phyloP scores from a whole-genome alignment of 805 yeast species.

The Candida pseudofarinosa region DNA sequence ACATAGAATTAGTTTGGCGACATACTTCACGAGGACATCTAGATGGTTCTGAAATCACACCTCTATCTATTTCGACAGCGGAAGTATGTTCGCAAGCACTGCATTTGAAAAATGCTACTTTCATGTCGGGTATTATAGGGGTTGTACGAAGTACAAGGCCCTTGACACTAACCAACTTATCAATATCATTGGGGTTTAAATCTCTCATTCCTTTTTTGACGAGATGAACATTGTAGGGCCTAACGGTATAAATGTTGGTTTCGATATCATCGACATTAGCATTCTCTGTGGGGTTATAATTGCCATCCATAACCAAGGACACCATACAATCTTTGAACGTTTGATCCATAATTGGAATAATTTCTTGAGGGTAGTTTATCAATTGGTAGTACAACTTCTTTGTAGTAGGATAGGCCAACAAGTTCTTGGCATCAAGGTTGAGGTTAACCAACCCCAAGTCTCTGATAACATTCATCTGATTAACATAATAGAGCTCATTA shows the following conservation, averaged over 20 bases:
- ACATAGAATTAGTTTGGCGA: conserved; percentile 81
- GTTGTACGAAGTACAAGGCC: conserved; percentile 88
- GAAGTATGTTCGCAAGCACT: conserved; percentile 91
- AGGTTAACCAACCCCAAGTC: conserved; percentile 76
- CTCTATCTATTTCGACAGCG: conserved; percentile 90
- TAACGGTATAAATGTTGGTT: conserved; percentile 74
- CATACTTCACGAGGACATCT: conserved; percentile 89
- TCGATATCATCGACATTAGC: conserved; percentile 65
- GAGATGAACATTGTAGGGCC: conserved; percentile 80
- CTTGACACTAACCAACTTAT: conserved; percentile 84
- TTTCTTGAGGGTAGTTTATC: conserved; percentile 92
- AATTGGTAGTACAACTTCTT: conserved; percentile 79
- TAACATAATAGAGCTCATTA: conserved; percentile 69
- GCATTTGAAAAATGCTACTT: conserved; percentile 92
- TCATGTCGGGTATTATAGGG: conserved; percentile 95
- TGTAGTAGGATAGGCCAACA: conserved; percentile 71
- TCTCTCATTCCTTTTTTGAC: conserved; percentile 80
- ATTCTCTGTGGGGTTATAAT: conserved; percentile 23
- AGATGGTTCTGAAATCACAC: conserved; percentile 89
- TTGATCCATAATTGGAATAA: conserved; percentile 97
- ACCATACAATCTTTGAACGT: conserved; percentile 87
- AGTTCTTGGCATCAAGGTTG: conserved; percentile 78
- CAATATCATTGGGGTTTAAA: conserved; percentile 89
- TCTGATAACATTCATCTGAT: conserved; percentile 69
- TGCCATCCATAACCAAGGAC: conserved; percentile 54